Percentiles rank a stretch among this genome's conserved stretches.
phyloP scores from a whole-genome alignment of 1,139 yeast species.

The Pneumocystis carinii region DNA sequence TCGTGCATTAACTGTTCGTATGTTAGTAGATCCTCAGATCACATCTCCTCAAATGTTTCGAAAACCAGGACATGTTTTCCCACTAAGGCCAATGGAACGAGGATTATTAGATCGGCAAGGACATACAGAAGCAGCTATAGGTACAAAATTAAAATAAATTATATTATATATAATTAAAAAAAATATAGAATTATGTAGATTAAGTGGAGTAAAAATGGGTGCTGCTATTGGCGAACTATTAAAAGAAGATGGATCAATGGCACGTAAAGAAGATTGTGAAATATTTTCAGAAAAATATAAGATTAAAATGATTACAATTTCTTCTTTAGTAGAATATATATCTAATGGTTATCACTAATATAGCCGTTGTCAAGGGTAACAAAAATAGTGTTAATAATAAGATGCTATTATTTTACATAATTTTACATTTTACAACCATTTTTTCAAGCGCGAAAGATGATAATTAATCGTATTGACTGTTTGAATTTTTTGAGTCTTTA shows the following conservation, averaged over 20 bases:
- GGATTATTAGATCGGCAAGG: conserved; percentile 73
- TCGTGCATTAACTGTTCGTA: conserved; percentile 66
- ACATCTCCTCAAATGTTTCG: conserved; percentile 51
- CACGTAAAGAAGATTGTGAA: conserved; percentile 77
- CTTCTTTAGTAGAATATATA: conserved; percentile 51
- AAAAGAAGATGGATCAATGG: conserved; percentile 90
- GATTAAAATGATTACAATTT: conserved; percentile 67
- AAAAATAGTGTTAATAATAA: neutral
- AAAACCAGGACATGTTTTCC: conserved; percentile 88
- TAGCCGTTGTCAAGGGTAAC: too few species aligned
- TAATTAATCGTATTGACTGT: conserved; percentile 12
- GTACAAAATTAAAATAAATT: conserved; percentile 3
- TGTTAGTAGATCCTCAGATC: conserved; percentile 43
- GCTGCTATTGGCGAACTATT: conserved; percentile 91
- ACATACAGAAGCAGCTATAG: conserved; percentile 94
- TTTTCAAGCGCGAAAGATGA: conserved; percentile 12
- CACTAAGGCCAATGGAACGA: conserved; percentile 80
- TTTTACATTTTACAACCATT: conserved; percentile 8
- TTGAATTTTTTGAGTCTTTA: conserved; percentile 4
- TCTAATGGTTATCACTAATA: conserved; percentile 2
- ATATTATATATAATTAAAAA: neutral
- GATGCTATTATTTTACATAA: conserved; percentile 2
- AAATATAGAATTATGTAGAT: conserved; percentile 46
- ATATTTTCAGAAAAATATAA: conserved; percentile 48
- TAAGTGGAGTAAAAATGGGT: conserved; percentile 70